Percentiles rank a stretch among this genome's conserved stretches.
phyloP scores from a whole-genome alignment of 2,329 filamentous ascomycete species.

The Trichophyton schoenleinii region DNA sequence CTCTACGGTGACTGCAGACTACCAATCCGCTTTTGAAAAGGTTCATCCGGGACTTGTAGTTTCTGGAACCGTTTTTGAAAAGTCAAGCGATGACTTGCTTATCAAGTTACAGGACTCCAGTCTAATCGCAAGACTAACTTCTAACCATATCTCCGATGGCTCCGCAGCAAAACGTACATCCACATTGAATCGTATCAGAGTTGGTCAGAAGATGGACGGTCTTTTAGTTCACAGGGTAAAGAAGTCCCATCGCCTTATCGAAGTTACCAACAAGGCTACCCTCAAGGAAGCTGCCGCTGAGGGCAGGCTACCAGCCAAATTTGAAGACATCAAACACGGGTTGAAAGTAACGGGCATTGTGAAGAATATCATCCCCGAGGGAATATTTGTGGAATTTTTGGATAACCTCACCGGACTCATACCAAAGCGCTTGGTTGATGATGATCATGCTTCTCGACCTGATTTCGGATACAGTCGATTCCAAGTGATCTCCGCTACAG shows the following conservation, averaged over 20 bases:
- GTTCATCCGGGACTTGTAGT: slow-evolving; percentile 64
- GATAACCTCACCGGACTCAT: slow-evolving; percentile 65
- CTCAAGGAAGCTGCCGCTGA: slow-evolving; percentile 63
- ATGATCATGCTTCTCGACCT: slow-evolving; percentile 53
- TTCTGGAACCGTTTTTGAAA: slow-evolving; percentile 67
- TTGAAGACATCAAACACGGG: slow-evolving; percentile 60
- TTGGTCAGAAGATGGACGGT: slow-evolving; percentile 70
- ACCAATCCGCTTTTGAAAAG: slow-evolving; percentile 57
- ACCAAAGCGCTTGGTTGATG: slow-evolving; percentile 62
- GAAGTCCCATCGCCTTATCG: slow-evolving; percentile 60
- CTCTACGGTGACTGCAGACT: slow-evolving; percentile 62
- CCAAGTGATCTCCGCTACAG: slow-evolving; percentile 60
- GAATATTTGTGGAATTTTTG: slow-evolving; percentile 79
- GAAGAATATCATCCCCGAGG: slow-evolving; percentile 67
- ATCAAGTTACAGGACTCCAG: slow-evolving; percentile 63
- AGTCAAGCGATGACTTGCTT: slow-evolving; percentile 61
- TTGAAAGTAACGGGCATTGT: slow-evolving; percentile 65
- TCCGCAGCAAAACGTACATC: slow-evolving; percentile 65
- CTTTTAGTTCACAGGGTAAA: slow-evolving; percentile 82
- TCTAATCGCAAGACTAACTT: slow-evolving; percentile 63
- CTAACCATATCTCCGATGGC: slow-evolving; percentile 75
- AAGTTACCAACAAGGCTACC: slow-evolving; percentile 70
- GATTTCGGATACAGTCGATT: slow-evolving; percentile 68
- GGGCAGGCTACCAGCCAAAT: slow-evolving; percentile 55
- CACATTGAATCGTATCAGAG: slow-evolving; percentile 65